Base-by-base conservation (phyloP, 345 rosid species). In the Abelmoschus esculentus region DNA sequence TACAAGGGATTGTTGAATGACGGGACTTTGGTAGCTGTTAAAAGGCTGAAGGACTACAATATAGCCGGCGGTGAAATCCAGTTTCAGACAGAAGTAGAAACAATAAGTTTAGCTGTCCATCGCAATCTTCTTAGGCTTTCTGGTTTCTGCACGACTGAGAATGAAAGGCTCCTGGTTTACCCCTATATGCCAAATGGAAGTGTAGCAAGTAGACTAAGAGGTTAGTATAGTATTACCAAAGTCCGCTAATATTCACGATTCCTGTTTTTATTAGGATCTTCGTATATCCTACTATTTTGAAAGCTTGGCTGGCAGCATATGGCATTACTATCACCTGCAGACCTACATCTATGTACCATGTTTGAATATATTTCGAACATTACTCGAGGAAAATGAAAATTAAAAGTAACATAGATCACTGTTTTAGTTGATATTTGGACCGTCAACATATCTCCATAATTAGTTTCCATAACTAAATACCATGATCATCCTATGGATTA, bases 111-210 rank as follows among this genome's bases (percentile, higher is more conserved):
- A 71, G 99, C 99, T 46, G 89, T 96, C 65, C 98, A 96, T 73
- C 87, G 95, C 64, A 96, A 96, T 85, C 98, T 96, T 59, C 95
- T 96, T 31, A 82, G 99, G 84, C 99, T 96, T 12, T 86, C 85
- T 12, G 99, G 99, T 11, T 92, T 96, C 77, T 96, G 99, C 84
- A 80, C 91, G 2, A 92, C 92, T 28, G 96, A 90, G 83, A 88
- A 82, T 17, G 98, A 96, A 75, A 75, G 99, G 74, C 88, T 96
- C 65, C 90, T 96, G 61, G 97, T 96, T 69, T 96, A 96, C 63
- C 99, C 96, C 36, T 90, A 90, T 71, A 96, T 92, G 99, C 86
- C 87, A 0, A 57, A 57, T 57, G 61, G 61, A 11, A 57, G 61
- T 57, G 61, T 57, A 26, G 61, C 61, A 5, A 26, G 95, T 73